Conservation (phyloP, 306 rosid species). For the Purshia tridentata region DNA sequence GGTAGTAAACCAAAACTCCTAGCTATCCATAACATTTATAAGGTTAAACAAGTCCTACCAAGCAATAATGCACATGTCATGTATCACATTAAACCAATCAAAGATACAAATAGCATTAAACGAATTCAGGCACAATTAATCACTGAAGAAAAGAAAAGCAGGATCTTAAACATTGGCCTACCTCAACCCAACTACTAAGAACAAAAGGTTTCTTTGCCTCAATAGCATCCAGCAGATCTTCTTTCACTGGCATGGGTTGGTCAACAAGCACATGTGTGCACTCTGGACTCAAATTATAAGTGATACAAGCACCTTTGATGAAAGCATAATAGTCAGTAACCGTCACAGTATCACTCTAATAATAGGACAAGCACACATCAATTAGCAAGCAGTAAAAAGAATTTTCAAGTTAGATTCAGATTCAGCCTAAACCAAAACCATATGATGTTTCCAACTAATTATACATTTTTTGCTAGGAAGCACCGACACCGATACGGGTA, state of each 20-base stretch:
- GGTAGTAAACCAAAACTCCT: background rate
- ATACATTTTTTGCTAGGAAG: background rate
- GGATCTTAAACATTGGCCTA: constrained; percentile 34
- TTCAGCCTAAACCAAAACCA: background rate
- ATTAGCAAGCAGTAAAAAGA: background rate
- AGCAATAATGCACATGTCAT: background rate
- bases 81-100: background rate
- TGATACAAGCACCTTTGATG: constrained; percentile 61
- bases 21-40: background rate
- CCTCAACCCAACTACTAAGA: constrained; percentile 80
- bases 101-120: background rate
- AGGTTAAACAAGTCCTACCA: background rate
- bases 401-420: background rate
- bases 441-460: background rate
- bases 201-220: constrained; percentile 62
- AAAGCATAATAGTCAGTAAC: constrained; percentile 22
- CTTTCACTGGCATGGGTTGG: constrained; percentile 57
- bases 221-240: constrained; percentile 67
- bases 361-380: background rate
- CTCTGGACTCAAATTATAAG: constrained; percentile 45
- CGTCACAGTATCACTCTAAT: constrained; percentile 13
- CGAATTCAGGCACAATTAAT: background rate
- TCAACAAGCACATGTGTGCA: constrained; percentile 94
- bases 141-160: constrained; percentile 20
- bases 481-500: too few species aligned